A percentile compares a stretch with the other conserved stretches of the same genome.
Evolutionary conservation across 176 grass and related monocot genomes (phyloP).

Genomic region (Hordeum marinum): DNA sequence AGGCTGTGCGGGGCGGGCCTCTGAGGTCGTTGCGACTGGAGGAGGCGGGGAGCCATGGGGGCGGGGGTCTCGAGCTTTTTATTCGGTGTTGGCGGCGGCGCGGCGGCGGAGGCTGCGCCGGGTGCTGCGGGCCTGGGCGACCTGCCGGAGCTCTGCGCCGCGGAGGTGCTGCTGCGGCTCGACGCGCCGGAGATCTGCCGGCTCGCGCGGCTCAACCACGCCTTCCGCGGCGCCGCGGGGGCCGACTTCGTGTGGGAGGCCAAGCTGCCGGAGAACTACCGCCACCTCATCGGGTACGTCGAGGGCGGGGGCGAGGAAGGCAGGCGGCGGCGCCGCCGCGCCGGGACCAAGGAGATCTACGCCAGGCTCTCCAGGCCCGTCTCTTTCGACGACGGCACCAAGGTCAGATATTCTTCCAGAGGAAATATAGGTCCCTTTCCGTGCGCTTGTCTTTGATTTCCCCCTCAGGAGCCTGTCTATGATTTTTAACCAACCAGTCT

Average conservation of each 20-base stretch:
- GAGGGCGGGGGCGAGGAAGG: conserved; percentile 27
- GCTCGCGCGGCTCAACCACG: conserved; percentile 58
- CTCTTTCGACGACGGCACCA: conserved; percentile 50
- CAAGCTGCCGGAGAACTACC: conserved; percentile 82
- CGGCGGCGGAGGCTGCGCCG: neutral
- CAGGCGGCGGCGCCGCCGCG: neutral
- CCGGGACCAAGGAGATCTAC: conserved; percentile 80
- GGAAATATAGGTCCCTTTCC: neutral
- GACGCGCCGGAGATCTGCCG: conserved; percentile 82
- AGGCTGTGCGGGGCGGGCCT: neutral
- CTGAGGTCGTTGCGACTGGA: conserved; percentile 36
- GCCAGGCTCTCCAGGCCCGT: conserved; percentile 61
- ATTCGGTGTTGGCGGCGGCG: conserved; percentile 30
- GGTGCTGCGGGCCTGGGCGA: conserved; percentile 58
- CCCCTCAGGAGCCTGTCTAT: neutral
- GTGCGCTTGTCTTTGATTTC: neutral
- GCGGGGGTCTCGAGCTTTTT: conserved; percentile 60
- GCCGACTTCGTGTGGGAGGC: conserved; percentile 88
- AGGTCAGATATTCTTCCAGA: conserved; percentile 28
- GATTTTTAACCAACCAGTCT: neutral
- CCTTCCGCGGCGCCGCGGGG: conserved; percentile 64
- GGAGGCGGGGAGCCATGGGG: conserved; percentile 48
- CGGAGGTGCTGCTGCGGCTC: conserved; percentile 59
- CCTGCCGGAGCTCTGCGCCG: conserved; percentile 81
- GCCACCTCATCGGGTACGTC: conserved; percentile 57